phyloP scores from a whole-genome alignment of 2,329 filamentous ascomycete genomes.

The Paradendryphiella salina region DNA sequence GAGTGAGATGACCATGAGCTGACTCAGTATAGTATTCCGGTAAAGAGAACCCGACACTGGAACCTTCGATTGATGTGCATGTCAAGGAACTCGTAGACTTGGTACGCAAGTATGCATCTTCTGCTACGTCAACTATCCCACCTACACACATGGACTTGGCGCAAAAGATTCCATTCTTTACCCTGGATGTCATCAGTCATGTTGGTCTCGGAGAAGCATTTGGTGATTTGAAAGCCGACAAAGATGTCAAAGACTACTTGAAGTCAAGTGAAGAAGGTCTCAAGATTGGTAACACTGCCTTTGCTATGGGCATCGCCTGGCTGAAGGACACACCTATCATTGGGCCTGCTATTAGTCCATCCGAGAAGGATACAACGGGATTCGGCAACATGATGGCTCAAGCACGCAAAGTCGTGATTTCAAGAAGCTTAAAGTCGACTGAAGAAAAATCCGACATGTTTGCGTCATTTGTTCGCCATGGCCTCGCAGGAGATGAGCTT shows the following conservation, averaged over 20 bases:
- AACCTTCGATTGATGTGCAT: conserved; percentile 55
- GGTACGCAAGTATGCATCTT: conserved; percentile 53
- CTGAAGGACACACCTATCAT: conserved; percentile 31
- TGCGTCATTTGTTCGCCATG: conserved; percentile 55
- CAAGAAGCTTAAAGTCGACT: conserved; percentile 52
- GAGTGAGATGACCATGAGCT: neutral
- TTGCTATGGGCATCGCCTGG: conserved; percentile 34
- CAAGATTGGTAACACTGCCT: conserved; percentile 33
- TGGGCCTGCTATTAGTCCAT: conserved; percentile 35
- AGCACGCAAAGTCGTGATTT: conserved; percentile 34
- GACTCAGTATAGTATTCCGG: conserved; percentile 54
- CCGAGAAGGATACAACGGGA: conserved; percentile 43
- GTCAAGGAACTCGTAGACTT: conserved; percentile 54
- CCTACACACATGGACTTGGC: conserved; percentile 53
- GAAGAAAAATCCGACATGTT: conserved; percentile 58
- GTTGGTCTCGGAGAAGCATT: conserved; percentile 58
- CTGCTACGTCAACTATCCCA: conserved; percentile 17
- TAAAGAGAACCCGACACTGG: conserved; percentile 57
- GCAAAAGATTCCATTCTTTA: conserved; percentile 56
- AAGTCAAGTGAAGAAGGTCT: conserved; percentile 49
- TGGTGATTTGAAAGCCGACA: conserved; percentile 56
- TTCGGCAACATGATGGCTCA: conserved; percentile 43
- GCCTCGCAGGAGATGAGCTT: conserved; percentile 48
- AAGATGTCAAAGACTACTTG: conserved; percentile 54
- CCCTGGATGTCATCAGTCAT: conserved; percentile 60